A percentile compares a stretch with the other conserved stretches of the same genome.
Conservation (phyloP, 768 basidiomycete species). For the Lactifluus piperatus region DNA sequence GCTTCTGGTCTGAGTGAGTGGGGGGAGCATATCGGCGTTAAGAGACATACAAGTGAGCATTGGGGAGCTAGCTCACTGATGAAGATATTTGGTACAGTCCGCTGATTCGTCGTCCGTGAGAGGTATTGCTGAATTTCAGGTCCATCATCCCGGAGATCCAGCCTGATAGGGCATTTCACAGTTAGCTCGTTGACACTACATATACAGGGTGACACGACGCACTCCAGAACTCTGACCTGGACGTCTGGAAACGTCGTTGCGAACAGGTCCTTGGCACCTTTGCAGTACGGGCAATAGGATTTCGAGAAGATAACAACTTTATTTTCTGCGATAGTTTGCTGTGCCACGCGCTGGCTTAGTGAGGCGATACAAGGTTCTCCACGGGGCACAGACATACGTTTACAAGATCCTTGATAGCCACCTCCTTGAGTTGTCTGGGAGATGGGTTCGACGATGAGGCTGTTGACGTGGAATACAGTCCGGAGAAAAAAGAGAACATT, state of each 20-base stretch:
- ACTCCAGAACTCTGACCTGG: slow-evolving; percentile 31
- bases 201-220: slow-evolving; percentile 13
- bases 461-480: slow-evolving; percentile 19
- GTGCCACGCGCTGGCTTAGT: neutral
- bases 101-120: slow-evolving; percentile 49
- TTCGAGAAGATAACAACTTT: slow-evolving; percentile 36
- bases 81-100: slow-evolving; percentile 73
- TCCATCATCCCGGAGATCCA: slow-evolving; percentile 53
- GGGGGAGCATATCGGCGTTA: neutral
- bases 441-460: slow-evolving; percentile 29
- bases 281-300: slow-evolving; percentile 35
- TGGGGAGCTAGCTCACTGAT: slow-evolving; percentile 41
- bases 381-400: slow-evolving; percentile 26
- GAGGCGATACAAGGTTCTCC: neutral
- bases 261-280: slow-evolving; percentile 32
- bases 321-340: slow-evolving; percentile 31
- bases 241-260: slow-evolving; percentile 26
- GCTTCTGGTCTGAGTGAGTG: slow-evolving; percentile 35
- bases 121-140: slow-evolving; percentile 60
- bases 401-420: slow-evolving; percentile 31
- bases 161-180: slow-evolving; percentile 28
- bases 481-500: slow-evolving; percentile 17
- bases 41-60: neutral
- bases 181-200: neutral
- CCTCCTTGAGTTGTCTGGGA: slow-evolving; percentile 26